Base-by-base conservation (phyloP, 2,329 filamentous ascomycete species). In the Verticillium longisporum region DNA sequence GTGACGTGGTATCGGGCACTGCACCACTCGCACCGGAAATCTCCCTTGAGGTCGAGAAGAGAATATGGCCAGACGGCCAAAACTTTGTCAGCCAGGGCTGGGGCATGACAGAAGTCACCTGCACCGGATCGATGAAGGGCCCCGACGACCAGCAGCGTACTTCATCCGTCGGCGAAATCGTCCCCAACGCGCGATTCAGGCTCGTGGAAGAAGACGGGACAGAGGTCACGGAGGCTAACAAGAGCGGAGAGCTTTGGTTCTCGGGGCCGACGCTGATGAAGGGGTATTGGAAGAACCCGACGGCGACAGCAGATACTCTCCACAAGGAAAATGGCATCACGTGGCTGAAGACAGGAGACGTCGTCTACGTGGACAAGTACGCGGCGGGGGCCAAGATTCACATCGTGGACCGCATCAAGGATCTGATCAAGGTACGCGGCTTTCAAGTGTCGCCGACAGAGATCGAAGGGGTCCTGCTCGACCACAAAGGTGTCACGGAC, bases 291-390 rank as follows among this genome's bases (percentile, higher is more conserved):
- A 59, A 9, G 6, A 59, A 88, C 63, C 81, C 84, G 0, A 78
- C 84, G 55, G 90, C 89, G 2, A 93, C 90, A 0, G 73, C 73
- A 14, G 83, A 86, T 55, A 87, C 87, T 0, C 67, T 81, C 1
- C 80, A 80, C 56, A 79, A 76, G 33, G 74, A 37, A 10, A 5
- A 37, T 5, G 36, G 36, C 36, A 37, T 14, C 10, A 10, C 85
- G 18, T 93, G 90, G 90, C 73, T 93, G 63, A 86, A 85, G 69
- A 92, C 89, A 1, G 90, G 90, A 2, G 90, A 93, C 66, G 82
- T 93, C 57, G 81, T 91, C 63, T 79, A 87, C 59, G 79, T 80
- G 33, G 11, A 55, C 53, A 21, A 11, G 21, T 84, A 86, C 66
- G 78, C 81, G 62, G 67, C 74, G 0, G 81, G 81, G 14, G 77